Base-by-base conservation (phyloP, 2,329 filamentous ascomycete genomes). In the Trichoderma cornu-damae region DNA sequence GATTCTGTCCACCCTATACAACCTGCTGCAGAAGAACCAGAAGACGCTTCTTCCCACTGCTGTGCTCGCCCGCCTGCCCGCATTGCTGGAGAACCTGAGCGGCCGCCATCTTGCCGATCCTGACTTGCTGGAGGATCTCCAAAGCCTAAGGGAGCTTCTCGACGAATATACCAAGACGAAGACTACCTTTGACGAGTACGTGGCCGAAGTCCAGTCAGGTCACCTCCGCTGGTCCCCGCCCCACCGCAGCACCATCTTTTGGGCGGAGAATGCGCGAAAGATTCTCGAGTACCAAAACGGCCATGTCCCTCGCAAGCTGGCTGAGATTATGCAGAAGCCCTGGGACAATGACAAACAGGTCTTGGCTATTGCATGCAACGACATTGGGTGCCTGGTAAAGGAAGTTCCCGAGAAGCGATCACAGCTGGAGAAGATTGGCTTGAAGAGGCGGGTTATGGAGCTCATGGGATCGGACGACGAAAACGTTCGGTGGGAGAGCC, bases 161-260 rank as follows among this genome's bases (percentile, higher is more conserved):
- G 84, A 86, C 34, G 84, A 87, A 61, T 86, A 87, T 68, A 84
- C 81, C 60, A 84, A 84, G 71, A 87, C 83, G 58, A 86, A 87
- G 75, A 86, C 83, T 12, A 89, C 91, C 52, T 85, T 96, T 60
- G 90, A 95, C 62, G 91, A 96, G 68, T 96, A 96, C 70, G 85
- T 90, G 5, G 89, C 88, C 57, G 92, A 96, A 73, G 81, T 96
- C 50, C 82, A 88, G 66, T 86, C 89, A 2, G 92, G 92, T 34
- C 91, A 96, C 69, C 80, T 96, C 56, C 87, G 90, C 67, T 96
- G 92, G 92, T 94, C 89, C 4, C 92, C 92, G 28, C 91, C 92
- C 37, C 92, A 96, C 74, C 86, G 89, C 65, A 93, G 87, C 75
- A 80, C 86, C 44, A 83, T 86, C 5, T 96, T 96, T 76, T 96